A percentile compares a stretch with the other conserved stretches of the same genome.
phyloP scores from a whole-genome alignment of 2,329 filamentous ascomycete genomes.

The Dactylellina drechsleri region DNA sequence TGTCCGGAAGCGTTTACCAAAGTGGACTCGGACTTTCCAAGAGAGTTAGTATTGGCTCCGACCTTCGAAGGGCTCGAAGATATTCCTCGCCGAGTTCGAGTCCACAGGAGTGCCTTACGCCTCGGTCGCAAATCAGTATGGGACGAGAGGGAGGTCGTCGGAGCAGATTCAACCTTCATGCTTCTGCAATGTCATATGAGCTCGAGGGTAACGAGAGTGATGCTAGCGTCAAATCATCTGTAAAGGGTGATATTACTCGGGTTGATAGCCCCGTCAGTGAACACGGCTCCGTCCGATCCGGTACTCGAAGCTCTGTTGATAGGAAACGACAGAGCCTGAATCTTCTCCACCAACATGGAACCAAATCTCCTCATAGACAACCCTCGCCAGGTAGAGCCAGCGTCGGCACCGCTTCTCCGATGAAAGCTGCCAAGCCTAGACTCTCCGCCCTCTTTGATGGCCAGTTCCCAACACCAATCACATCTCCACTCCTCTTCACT shows the following conservation, averaged over 20 bases:
- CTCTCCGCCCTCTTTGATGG: slow-evolving; percentile 70
- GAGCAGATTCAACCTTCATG: slow-evolving; percentile 56
- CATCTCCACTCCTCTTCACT: slow-evolving; percentile 84
- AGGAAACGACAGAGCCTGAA: slow-evolving; percentile 79
- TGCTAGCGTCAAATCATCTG: slow-evolving; percentile 80
- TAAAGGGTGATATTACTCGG: slow-evolving; percentile 62
- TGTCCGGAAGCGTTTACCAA: slow-evolving; percentile 52
- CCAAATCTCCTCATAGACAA: slow-evolving; percentile 82
- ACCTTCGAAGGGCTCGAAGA: slow-evolving; percentile 60
- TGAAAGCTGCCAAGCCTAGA: slow-evolving; percentile 85
- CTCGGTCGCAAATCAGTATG: slow-evolving; percentile 77
- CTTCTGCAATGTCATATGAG: slow-evolving; percentile 68
- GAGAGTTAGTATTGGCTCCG: slow-evolving; percentile 56
- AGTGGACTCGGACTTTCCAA: slow-evolving; percentile 38
- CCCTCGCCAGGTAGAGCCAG: slow-evolving; percentile 79
- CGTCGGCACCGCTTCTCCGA: slow-evolving; percentile 77
- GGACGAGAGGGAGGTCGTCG: slow-evolving; percentile 50
- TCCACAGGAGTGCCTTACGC: slow-evolving; percentile 88
- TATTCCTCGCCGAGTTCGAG: slow-evolving; percentile 86
- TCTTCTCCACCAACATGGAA: slow-evolving; percentile 66
- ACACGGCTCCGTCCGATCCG: slow-evolving; percentile 66
- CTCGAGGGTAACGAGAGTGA: slow-evolving; percentile 90
- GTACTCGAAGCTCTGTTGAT: slow-evolving; percentile 61
- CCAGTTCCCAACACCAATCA: slow-evolving; percentile 81
- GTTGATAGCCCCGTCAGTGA: slow-evolving; percentile 94